Percentiles rank a stretch among this genome's conserved stretches.
Conservation (phyloP, 2,329 filamentous ascomycete species). For the Aspergillus sp. region DNA sequence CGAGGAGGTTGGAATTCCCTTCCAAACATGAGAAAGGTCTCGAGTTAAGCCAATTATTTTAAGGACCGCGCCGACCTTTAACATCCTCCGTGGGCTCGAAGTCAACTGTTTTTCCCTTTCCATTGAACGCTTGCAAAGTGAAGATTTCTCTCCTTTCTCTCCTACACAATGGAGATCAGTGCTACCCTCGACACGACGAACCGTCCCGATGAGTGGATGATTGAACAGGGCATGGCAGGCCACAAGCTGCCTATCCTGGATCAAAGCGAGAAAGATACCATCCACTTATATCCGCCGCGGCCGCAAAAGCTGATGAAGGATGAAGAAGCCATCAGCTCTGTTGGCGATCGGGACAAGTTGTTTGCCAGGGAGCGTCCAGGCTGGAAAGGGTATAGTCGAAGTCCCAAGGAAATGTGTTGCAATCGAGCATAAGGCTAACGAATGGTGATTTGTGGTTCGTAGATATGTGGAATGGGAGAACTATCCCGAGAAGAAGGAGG, state of each 20-base stretch:
- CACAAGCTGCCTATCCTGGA: constrained; percentile 49
- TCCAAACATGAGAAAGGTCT: too few relatives aligned
- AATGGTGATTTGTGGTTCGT: background rate
- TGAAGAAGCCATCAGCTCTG: constrained; percentile 40
- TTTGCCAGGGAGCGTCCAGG: constrained; percentile 47
- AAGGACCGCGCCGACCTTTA: too few relatives aligned
- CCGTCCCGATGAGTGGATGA: constrained; percentile 52
- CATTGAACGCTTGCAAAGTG: too few relatives aligned
- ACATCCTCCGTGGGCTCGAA: too few relatives aligned
- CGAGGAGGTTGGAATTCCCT: too few relatives aligned
- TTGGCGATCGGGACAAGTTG: constrained; percentile 39
- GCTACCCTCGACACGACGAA: constrained; percentile 11
- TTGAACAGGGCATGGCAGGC: constrained; percentile 52
- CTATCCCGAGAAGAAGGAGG: constrained; percentile 65
- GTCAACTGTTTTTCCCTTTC: too few relatives aligned
- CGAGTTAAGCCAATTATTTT: too few relatives aligned
- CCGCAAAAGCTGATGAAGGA: constrained; percentile 38
- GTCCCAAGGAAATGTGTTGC: background rate
- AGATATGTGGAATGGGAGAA: constrained; percentile 69
- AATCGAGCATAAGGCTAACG: background rate
- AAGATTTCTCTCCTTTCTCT: too few relatives aligned
- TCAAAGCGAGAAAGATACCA: constrained; percentile 41
- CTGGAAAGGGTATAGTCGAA: constrained; percentile 44
- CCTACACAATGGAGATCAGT: too few relatives aligned
- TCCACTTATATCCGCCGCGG: constrained; percentile 23